phyloP scores from a whole-genome alignment of 768 basidiomycete species.

The Mrakia frigida region DNA sequence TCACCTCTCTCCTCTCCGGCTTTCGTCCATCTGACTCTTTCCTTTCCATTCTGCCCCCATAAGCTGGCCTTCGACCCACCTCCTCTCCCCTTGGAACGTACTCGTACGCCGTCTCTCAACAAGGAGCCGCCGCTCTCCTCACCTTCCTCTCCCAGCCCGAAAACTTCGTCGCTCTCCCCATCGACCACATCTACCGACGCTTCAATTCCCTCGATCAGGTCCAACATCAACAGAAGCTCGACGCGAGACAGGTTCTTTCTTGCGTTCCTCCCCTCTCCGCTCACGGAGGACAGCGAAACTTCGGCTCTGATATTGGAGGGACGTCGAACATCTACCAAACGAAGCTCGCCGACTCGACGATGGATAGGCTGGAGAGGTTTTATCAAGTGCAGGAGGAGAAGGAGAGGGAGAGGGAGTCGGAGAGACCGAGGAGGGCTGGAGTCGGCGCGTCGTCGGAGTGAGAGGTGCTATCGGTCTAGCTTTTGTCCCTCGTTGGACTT shows the following conservation, averaged over 20 bases:
- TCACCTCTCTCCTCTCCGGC: background rate
- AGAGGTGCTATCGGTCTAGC: no score
- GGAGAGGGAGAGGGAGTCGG: background rate
- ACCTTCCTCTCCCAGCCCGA: background rate
- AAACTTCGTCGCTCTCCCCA: background rate
- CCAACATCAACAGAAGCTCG: background rate
- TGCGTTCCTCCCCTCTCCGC: background rate
- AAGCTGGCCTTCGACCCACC: background rate
- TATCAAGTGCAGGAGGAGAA: background rate
- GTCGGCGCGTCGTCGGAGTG: background rate
- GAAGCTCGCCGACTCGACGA: background rate
- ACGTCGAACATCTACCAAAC: background rate
- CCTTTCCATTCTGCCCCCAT: no score
- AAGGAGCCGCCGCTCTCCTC: background rate
- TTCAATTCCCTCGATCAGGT: background rate
- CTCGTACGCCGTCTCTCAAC: background rate
- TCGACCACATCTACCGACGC: background rate
- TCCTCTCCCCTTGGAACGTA: background rate
- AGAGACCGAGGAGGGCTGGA: background rate
- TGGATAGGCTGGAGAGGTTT: background rate
- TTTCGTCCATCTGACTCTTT: background rate
- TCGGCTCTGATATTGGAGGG: background rate
- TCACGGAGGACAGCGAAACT: background rate
- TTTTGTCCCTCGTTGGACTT: no score
- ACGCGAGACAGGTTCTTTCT: background rate